A percentile compares a stretch with the other conserved stretches of the same genome.
Conservation (phyloP, 208 protist genomes). For the Tritrichomonas musculus region DNA sequence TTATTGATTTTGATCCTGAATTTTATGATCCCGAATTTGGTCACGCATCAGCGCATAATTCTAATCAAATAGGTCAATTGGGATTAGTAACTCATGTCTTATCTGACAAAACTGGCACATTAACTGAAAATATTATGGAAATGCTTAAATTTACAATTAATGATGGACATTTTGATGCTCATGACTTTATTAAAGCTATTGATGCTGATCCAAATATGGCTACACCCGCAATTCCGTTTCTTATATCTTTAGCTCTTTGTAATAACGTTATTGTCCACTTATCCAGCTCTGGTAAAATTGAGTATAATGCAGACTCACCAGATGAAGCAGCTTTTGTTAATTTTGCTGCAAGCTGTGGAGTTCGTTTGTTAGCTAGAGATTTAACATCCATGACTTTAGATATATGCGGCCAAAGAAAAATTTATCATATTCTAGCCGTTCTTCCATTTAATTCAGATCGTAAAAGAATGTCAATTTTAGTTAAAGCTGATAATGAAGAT, state of each 20-base stretch:
- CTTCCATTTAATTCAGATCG: slow-evolving; percentile 68
- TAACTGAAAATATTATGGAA: slow-evolving; percentile 68
- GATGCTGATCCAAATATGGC: too few relatives aligned
- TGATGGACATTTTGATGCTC: not conserved
- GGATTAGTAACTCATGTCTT: slow-evolving; percentile 90
- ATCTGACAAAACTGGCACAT: slow-evolving; percentile 94
- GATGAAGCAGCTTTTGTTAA: slow-evolving; percentile 23
- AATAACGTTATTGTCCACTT: not conserved
- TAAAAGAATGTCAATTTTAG: slow-evolving; percentile 40
- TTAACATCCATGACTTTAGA: not conserved
- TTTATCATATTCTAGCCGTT: slow-evolving; percentile 41
- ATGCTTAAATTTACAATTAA: not conserved
- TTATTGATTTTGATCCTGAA: not conserved
- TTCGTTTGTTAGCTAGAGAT: not conserved
- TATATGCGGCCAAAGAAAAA: not conserved
- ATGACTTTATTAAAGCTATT: not conserved
- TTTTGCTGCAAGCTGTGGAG: not conserved
- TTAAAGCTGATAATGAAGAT: not conserved
- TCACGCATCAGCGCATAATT: not conserved
- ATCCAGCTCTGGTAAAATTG: not conserved
- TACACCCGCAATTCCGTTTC: not conserved
- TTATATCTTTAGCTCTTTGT: not conserved
- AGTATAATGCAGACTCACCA: not conserved
- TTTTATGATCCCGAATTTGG: slow-evolving; percentile 2
- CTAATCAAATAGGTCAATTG: slow-evolving; percentile 88